A percentile compares a stretch with the other conserved stretches of the same genome.
Evolutionary conservation across 805 yeast genomes (phyloP).

Genomic region (Ogataea ganodermae): DNA sequence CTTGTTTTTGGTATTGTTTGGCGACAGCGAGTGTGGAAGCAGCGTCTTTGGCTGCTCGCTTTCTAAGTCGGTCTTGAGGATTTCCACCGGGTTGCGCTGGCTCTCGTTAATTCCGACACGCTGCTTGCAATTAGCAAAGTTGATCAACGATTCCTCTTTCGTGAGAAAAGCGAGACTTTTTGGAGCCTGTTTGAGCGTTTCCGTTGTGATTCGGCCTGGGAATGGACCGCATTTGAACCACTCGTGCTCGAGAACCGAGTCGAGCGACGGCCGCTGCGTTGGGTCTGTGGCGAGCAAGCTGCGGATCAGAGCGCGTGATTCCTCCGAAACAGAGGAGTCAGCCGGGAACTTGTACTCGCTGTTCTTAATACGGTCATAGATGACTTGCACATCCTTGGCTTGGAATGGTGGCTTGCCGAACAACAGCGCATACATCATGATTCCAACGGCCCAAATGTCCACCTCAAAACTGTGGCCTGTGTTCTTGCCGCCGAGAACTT

Average conservation of each 20-base stretch:
- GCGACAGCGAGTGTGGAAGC: slow-evolving; percentile 87
- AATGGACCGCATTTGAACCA: slow-evolving; percentile 84
- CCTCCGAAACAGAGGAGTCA: slow-evolving; percentile 55
- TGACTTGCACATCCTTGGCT: slow-evolving; percentile 88
- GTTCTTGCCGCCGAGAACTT: slow-evolving; percentile 84
- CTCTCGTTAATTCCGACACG: slow-evolving; percentile 55
- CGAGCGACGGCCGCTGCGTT: slow-evolving; percentile 73
- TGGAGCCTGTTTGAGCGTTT: slow-evolving; percentile 65
- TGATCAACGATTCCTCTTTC: slow-evolving; percentile 61
- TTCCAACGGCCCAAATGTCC: slow-evolving; percentile 97
- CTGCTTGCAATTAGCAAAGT: slow-evolving; percentile 66
- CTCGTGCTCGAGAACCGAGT: slow-evolving; percentile 74
- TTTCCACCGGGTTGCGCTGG: slow-evolving; percentile 65
- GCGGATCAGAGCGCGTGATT: slow-evolving; percentile 70
- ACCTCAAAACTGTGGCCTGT: slow-evolving; percentile 93
- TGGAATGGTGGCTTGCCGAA: slow-evolving; percentile 98
- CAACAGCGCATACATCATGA: slow-evolving; percentile 90
- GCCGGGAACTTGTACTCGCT: slow-evolving; percentile 80
- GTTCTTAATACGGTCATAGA: slow-evolving; percentile 86
- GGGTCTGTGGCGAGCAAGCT: slow-evolving; percentile 81
- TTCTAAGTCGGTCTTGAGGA: slow-evolving; percentile 66
- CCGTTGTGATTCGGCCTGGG: slow-evolving; percentile 68
- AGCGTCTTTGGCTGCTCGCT: slow-evolving; percentile 68
- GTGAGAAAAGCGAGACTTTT: slow-evolving; percentile 53
- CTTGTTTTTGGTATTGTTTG: slow-evolving; percentile 86